Evolutionary conservation across 2,329 filamentous ascomycete genomes (phyloP), one percentile per base, ranked within the genome.

Genomic region (Dothideomycetes sp.): DNA sequence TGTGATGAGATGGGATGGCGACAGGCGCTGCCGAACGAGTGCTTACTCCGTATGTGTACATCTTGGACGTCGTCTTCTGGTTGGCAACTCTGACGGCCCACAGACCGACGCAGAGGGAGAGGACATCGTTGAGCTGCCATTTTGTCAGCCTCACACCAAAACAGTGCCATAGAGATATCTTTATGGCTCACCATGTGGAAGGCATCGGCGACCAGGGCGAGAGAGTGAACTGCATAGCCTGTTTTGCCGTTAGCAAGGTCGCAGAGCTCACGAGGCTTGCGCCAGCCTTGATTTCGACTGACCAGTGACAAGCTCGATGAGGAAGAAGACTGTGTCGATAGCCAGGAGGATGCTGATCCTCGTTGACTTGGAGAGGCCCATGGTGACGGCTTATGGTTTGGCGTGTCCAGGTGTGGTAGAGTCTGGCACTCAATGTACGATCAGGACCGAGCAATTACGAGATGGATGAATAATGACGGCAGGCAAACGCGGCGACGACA

Each of bases 31-130:
- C 12, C 12, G 7, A 24, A 69, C 82, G 60, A n/a, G n/a, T n/a
- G n/a, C n/a, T n/a, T 68, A 88, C 84, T 43, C 91, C 91, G 61
- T 95, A 98, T 12, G 91, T 95, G 60, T 91, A 98, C 61, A 82
- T 84, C 54, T 94, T 88, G 7, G 87, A 93, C 45, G 62, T 72
- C 0, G 81, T 84, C 50, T 80, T 84, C 55, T 84, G 79, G 59
- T 84, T 84, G 18, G 88, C 85, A 36, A 93, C 84, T 47, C 82
- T 84, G 41, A 98, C 91, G 39, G 91, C 91, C 89, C 91, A 98
- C 28, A 96, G 65, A 49, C 91, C 91, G 47, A 98, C 89, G 43
- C 81, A 74, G 11, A 98, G 70, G 1, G 91, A 96, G 46, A 98
- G 81, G 53, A 98, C 91, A 75, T 98, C 91, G 69, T 98, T 98